Base-by-base conservation (phyloP, 2,329 filamentous ascomycete species). In the Colletotrichum scovillei region DNA sequence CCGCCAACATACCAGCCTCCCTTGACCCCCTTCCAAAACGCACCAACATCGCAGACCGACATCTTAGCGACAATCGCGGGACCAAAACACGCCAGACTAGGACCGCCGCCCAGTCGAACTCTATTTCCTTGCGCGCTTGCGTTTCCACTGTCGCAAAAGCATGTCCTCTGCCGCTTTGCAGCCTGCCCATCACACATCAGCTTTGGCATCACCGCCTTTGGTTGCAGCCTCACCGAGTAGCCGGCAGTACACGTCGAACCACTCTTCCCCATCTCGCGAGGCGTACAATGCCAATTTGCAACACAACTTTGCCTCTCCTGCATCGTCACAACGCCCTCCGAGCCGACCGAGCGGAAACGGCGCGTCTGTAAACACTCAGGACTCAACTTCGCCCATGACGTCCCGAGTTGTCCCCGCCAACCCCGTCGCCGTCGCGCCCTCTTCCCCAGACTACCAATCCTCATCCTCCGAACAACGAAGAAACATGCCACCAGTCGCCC, bases 401-500 rank as follows among this genome's bases (percentile, higher is more conserved):
- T 86, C 88, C 71, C 84, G 87, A 77, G 82, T 84, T 67, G 83
- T 86, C 66, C 78, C 86, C 76, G 81, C 84, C 63, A 84, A 84
- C 70, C 83, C 84, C 42, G 80, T 85, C 52, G 79, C 82, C 59
- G 79, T 84, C 75, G 75, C 84, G 55, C 81, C 85, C 19, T 77
- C 81, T 26, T 80, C 84, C 32, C 78, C 83, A 72, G 84, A 88
- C 59, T 84, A 87, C 57, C 81, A 85, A 52, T 81, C 84, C 32
- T 78, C 85, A 24, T 78, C 85, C 69, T 84, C 86, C 74, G 88
- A 88, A 78, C 86, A 87, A 78, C 85, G 86, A 84, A 89, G 84
- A 83, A 89, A 86, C 82, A 91, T 88, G 85, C 91, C 93, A 66
- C 92, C 94, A 28, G 88, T 94, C 77, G 92, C 93, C 68, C 95